A percentile compares a stretch with the other conserved stretches of the same genome.
Evolutionary conservation across 1,284 basidiomycete species (phyloP).

Genomic region (Irpex sp.): DNA sequence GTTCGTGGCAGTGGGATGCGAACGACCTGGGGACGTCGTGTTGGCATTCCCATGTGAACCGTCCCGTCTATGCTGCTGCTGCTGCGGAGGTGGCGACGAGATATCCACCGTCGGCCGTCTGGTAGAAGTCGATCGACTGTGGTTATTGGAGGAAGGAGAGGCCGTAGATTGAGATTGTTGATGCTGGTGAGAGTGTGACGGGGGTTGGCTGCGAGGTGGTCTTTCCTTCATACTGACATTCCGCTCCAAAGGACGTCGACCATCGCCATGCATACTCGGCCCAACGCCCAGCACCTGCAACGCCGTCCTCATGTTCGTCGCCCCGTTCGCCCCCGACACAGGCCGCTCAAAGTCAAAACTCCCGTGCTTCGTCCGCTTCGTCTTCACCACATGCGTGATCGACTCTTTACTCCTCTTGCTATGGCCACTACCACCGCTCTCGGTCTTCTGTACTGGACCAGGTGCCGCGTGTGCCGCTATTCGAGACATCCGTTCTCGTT

Average conservation of each 20-base stretch:
- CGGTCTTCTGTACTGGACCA: conserved; percentile 25
- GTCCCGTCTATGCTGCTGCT: conserved; percentile 5
- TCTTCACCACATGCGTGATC: conserved; percentile 19
- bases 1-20: conserved; percentile 9
- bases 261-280: not conserved
- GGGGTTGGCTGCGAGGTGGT: not conserved
- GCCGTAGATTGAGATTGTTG: conserved; percentile 1
- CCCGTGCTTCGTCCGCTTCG: conserved; percentile 48
- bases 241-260: conserved; percentile 7
- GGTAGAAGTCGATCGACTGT: not conserved
- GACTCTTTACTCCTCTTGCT: conserved; percentile 26
- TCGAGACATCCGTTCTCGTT: conserved; percentile 20
- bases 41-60: conserved; percentile 8
- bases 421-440: conserved; percentile 19
- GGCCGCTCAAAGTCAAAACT: conserved; percentile 72
- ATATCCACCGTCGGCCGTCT: conserved; percentile 7
- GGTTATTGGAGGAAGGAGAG: conserved; percentile 4
- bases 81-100: not conserved
- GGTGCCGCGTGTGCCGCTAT: conserved; percentile 13
- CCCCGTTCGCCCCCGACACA: conserved; percentile 19
- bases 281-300: conserved; percentile 20
- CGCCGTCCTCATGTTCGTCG: conserved; percentile 18
- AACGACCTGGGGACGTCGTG: conserved; percentile 2
- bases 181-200: not conserved
- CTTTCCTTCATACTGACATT: conserved; percentile 11